Base-by-base conservation (phyloP, 805 yeast species). In the Candida corydali region DNA sequence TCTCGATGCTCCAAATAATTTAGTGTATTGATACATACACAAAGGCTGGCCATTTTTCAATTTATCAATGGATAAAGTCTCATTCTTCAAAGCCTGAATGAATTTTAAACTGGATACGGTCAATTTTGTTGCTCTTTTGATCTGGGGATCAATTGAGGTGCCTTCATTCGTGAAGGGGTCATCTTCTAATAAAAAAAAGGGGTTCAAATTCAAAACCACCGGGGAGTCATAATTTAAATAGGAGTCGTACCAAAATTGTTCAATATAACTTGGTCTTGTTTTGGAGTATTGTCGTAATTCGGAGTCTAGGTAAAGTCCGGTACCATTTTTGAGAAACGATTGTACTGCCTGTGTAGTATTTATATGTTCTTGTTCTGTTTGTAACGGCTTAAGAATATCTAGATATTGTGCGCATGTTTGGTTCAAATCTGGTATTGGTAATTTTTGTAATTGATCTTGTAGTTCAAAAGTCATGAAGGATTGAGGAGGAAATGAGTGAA, bases 231-330 rank as follows among this genome's bases (percentile, higher is more conserved):
- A 86, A 57, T 81, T 81, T 46, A 88, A 69, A 57, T 88, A 88
- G 1, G 95, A 78, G 55, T 88, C 96, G 59, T 77, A 88, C 96
- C 96, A 88, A 57, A 88, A 88, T 58, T 88, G 95, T 60, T 88
- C 96, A 44, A 88, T 88, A 57, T 84, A 88, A 2, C 94, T 82
- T 34, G 84, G 78, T 43, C 86, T 65, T 11, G 80, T 63, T 34
- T 74, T 69, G 5, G 82, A 62, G 52, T 82, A 86, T 34, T 71
- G 72, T 12, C 80, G 65, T 36, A 88, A 69, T 47, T 77, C 79
- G 18, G 70, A 62, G 52, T 88, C 94, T 76, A 72, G 38, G 65
- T 66, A 36, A 76, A 77, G 15, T 70, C 87, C 56, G 2, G 59
- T 48, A 60, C 70, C 51, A 24, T 73, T 60, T 38, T 70, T 63